A percentile compares a stretch with the other conserved stretches of the same genome.
These are phyloP conservation scores for Arabis hirsuta DNA, from an alignment of 345 rosid species.

Conservation along the genomic window DNA sequence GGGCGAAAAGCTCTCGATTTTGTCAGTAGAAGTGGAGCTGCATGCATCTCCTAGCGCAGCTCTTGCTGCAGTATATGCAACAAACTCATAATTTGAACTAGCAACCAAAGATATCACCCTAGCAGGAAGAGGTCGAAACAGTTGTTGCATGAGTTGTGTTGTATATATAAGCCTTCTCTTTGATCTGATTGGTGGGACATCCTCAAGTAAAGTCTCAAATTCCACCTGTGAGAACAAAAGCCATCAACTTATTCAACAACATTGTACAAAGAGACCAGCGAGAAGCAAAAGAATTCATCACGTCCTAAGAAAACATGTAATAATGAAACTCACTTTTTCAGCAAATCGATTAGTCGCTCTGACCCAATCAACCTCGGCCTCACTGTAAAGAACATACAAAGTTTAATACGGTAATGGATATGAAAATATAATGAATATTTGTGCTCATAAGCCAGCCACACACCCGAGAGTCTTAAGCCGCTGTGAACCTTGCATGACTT, in stretches of 20 bases:
- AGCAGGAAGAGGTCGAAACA: constrained; percentile 60
- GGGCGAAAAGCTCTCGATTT: constrained; percentile 43
- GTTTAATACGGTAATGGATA: background rate
- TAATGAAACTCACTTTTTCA: constrained; percentile 66
- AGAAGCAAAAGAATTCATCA: background rate
- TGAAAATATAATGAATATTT: background rate
- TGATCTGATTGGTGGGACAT: constrained; percentile 53
- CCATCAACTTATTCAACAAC: constrained; percentile 29
- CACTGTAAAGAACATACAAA: constrained; percentile 50
- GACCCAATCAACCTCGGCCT: constrained; percentile 73
- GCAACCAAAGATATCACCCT: constrained; percentile 53
- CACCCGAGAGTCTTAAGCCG: constrained; percentile 73
- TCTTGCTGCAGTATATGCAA: constrained; percentile 57
- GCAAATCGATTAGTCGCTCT: constrained; percentile 58
- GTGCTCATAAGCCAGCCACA: constrained; percentile 34
- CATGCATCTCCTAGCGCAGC: constrained; percentile 79
- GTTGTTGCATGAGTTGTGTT: constrained; percentile 80
- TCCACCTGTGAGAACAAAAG: constrained; percentile 58
- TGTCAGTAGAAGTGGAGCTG: constrained; percentile 44
- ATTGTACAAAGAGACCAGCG: constrained; percentile 15
- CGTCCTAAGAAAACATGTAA: constrained; percentile 12
- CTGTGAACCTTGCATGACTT: constrained; percentile 49
- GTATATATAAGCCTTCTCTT: constrained; percentile 83
- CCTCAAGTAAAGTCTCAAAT: constrained; percentile 61
- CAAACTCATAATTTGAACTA: constrained; percentile 55